Conservation (phyloP, 1,139 yeast genomes). For the Candida pseudocylindracea region DNA sequence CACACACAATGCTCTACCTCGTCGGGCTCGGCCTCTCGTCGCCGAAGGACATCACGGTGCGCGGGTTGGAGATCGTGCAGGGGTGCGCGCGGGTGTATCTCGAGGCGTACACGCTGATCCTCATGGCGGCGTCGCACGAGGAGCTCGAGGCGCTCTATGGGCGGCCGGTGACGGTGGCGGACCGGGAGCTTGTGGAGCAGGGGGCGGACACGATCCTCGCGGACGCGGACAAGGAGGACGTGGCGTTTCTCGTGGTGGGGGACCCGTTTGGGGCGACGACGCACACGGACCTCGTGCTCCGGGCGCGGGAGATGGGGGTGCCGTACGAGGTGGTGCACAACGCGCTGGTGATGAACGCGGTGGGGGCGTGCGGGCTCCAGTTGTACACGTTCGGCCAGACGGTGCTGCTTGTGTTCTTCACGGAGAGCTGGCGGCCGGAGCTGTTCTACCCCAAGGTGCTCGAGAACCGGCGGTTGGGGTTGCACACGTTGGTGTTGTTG, state of each 20-base stretch:
- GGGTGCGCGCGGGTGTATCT: slow-evolving; percentile 74
- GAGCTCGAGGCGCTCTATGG: slow-evolving; percentile 65
- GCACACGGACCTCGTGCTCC: slow-evolving; percentile 76
- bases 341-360: slow-evolving; percentile 96
- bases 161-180: slow-evolving; percentile 68
- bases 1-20: slow-evolving; percentile 50
- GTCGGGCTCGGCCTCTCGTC: slow-evolving; percentile 85
- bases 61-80: slow-evolving; percentile 72
- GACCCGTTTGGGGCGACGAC: slow-evolving; percentile 98
- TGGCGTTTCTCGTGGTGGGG: slow-evolving; percentile 91
- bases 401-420: slow-evolving; percentile 84
- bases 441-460: slow-evolving; percentile 73
- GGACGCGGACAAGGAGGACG: slow-evolving; percentile 57
- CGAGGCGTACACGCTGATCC: slow-evolving; percentile 87
- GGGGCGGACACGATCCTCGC: slow-evolving; percentile 68
- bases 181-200: slow-evolving; percentile 80
- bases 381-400: slow-evolving; percentile 93
- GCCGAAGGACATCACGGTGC: slow-evolving; percentile 77
- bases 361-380: slow-evolving; percentile 94
- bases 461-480: slow-evolving; percentile 78
- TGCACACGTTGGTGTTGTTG: slow-evolving; percentile 70
- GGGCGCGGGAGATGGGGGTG: slow-evolving; percentile 73
- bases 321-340: slow-evolving; percentile 72
- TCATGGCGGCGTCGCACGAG: slow-evolving; percentile 73
- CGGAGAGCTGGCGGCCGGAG: slow-evolving; percentile 92